Percentiles rank a stretch among this genome's conserved stretches.
phyloP scores from a whole-genome alignment of 805 yeast genomes.

The Metschnikowia similis region DNA sequence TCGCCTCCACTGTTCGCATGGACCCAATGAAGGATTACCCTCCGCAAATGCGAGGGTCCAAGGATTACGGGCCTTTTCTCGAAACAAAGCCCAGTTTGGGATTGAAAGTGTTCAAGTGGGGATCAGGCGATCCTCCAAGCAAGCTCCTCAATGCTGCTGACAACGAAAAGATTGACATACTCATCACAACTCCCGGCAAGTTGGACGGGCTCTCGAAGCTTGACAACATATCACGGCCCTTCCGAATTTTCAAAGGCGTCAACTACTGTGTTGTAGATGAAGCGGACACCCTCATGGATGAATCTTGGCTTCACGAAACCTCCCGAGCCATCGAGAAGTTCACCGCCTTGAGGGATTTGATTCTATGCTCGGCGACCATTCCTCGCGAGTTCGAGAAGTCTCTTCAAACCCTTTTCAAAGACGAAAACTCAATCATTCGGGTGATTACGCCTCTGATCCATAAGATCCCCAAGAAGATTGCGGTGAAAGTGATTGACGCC shows the following conservation, averaged over 20 bases:
- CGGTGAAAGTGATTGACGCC: conserved; percentile 72
- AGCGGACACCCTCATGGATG: conserved; percentile 88
- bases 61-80: conserved; percentile 22
- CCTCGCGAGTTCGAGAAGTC: conserved; percentile 71
- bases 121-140: conserved; percentile 51
- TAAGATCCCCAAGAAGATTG: conserved; percentile 72
- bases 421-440: conserved; percentile 43
- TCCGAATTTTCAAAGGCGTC: conserved; percentile 41
- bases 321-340: conserved; percentile 50
- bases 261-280: conserved; percentile 78
- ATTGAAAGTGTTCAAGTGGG: conserved; percentile 56
- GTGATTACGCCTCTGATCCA: conserved; percentile 81
- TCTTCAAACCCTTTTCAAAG: conserved; percentile 58
- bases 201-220: conserved; percentile 41
- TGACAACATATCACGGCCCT: conserved; percentile 27
- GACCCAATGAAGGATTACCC: conserved; percentile 17
- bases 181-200: conserved; percentile 85
- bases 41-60: conserved; percentile 16
- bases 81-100: conserved; percentile 29
- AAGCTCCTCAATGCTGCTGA: conserved; percentile 44
- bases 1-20: conserved; percentile 24
- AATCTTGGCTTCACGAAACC: conserved; percentile 69
- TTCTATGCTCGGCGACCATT: conserved; percentile 87
- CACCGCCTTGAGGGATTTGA: conserved; percentile 51
- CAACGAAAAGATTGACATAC: conserved; percentile 58